Evolutionary conservation across 2,329 filamentous ascomycete genomes (phyloP).

Genomic region (Arachnomyces sp.): DNA sequence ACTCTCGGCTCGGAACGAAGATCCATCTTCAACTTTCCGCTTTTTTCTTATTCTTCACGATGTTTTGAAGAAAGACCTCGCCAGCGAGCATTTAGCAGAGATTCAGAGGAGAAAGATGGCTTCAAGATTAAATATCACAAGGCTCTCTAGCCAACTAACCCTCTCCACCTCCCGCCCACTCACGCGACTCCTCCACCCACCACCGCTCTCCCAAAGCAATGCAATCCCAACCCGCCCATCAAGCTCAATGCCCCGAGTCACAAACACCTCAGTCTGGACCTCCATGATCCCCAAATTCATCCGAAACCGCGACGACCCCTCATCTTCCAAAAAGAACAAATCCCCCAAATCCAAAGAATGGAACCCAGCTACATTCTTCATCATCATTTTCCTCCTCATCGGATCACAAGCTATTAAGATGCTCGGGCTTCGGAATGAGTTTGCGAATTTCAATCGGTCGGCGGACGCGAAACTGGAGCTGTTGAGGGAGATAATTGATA

Average conservation of each 20-base stretch:
- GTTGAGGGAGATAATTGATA: constrained; percentile 57
- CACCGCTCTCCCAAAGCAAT: constrained; percentile 14
- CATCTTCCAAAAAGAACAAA: constrained; percentile 16
- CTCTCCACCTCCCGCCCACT: constrained; percentile 11
- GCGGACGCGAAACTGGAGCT: constrained; percentile 72
- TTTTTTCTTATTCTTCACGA: too few relatives aligned
- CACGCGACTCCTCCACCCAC: not conserved
- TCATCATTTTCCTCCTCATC: constrained; percentile 75
- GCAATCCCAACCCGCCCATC: constrained; percentile 15
- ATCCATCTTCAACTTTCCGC: too few relatives aligned
- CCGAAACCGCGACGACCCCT: constrained; percentile 29
- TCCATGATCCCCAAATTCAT: constrained; percentile 57
- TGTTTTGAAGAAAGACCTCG: too few relatives aligned
- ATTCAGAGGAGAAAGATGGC: not conserved
- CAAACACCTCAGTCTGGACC: constrained; percentile 59
- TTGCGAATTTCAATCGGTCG: constrained; percentile 62
- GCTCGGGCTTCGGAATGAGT: constrained; percentile 71
- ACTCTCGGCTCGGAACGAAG: not conserved
- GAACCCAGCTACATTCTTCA: constrained; percentile 78
- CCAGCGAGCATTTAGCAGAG: too few relatives aligned
- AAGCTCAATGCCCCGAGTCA: constrained; percentile 40
- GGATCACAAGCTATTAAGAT: constrained; percentile 95
- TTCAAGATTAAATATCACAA: not conserved
- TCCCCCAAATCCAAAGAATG: constrained; percentile 52
- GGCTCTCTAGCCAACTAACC: constrained; percentile 1